phyloP scores from a whole-genome alignment of 2,329 filamentous ascomycete genomes.

The Lasiodiplodia citricola region DNA sequence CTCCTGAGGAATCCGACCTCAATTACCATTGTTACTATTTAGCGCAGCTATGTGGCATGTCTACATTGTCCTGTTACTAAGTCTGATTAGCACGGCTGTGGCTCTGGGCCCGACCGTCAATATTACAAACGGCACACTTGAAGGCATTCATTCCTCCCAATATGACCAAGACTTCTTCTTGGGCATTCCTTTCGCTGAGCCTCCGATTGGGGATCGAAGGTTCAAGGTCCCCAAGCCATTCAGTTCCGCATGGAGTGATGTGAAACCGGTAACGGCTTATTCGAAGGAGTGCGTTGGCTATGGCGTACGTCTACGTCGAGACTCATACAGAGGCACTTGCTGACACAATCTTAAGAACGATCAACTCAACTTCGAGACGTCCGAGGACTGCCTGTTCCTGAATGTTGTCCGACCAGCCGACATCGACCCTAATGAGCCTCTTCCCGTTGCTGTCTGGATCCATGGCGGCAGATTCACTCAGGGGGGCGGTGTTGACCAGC shows the following conservation, averaged over 20 bases:
- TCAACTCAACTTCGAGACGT: conserved; percentile 33
- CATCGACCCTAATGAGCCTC: conserved; percentile 42
- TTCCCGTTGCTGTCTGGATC: conserved; percentile 67
- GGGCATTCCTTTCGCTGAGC: conserved; percentile 62
- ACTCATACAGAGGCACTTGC: neutral
- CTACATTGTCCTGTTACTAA: neutral
- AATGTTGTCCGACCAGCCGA: conserved; percentile 64
- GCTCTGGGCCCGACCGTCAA: conserved; percentile 37
- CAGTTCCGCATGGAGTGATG: conserved; percentile 50
- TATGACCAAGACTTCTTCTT: conserved; percentile 56
- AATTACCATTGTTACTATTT: neutral
- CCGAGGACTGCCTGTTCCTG: conserved; percentile 66
- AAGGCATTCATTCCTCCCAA: conserved; percentile 43
- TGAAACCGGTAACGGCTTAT: conserved; percentile 47
- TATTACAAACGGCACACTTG: conserved; percentile 50
- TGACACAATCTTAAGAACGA: conserved; percentile 14
- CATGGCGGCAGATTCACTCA: conserved; percentile 54
- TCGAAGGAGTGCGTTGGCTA: conserved; percentile 50
- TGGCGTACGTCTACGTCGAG: conserved; percentile 30
- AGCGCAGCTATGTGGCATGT: neutral
- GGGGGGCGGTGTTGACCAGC: conserved; percentile 52
- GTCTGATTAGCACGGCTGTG: neutral
- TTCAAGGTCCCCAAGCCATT: conserved; percentile 58
- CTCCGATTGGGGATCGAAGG: conserved; percentile 58
- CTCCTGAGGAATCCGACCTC: neutral